phyloP scores from a whole-genome alignment of 441 rosid genomes.

The Adansonia madagascariensis region DNA sequence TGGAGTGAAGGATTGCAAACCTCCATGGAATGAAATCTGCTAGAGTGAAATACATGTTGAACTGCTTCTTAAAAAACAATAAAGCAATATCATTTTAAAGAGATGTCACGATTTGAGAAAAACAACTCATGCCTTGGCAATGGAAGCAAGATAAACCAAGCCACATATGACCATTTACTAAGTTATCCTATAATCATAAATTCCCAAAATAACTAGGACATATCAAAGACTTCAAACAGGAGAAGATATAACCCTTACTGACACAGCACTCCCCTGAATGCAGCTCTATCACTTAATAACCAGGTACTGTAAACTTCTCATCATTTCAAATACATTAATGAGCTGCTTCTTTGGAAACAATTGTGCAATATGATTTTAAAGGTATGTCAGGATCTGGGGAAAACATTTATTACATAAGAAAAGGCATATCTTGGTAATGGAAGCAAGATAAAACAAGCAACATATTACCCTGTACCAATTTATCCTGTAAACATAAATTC shows the following conservation, averaged over 20 bases:
- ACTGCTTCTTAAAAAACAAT: neutral
- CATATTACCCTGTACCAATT: neutral
- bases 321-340: conserved; percentile 24
- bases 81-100: neutral
- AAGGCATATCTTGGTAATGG: neutral
- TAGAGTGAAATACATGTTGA: conserved; percentile 17
- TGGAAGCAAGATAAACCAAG: neutral
- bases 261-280: neutral
- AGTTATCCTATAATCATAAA: neutral
- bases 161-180: neutral
- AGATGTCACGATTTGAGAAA: neutral
- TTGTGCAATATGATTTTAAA: conserved; percentile 1
- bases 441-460: conserved; percentile 10
- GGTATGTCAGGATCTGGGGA: neutral
- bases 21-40: conserved; percentile 65
- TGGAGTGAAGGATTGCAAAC: conserved; percentile 46
- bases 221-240: neutral
- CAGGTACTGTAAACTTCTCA: neutral
- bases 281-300: neutral
- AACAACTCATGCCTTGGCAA: neutral
- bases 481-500: conserved; percentile 9
- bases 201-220: neutral
- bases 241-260: neutral
- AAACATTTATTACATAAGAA: neutral
- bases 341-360: neutral